A percentile compares a stretch with the other conserved stretches of the same genome.
phyloP scores from a whole-genome alignment of 2,329 filamentous ascomycete species.

The Aspergillus fumigatiaffinis region DNA sequence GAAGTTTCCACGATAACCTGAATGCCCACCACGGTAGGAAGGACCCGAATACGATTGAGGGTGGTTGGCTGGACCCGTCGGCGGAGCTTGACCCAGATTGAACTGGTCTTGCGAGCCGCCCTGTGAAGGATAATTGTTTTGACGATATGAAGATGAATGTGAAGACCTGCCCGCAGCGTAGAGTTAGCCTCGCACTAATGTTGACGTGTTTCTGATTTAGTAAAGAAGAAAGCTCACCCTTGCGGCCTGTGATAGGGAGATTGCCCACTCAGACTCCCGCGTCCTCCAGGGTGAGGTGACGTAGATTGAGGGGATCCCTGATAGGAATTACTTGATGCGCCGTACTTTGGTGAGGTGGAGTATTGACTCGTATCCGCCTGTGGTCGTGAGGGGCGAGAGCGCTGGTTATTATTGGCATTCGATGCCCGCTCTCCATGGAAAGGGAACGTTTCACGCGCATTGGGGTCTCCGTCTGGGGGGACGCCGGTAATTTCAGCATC shows the following conservation, averaged over 20 bases:
- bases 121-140: slow-evolving; percentile 49
- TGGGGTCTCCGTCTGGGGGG: slow-evolving; percentile 27
- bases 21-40: slow-evolving; percentile 51
- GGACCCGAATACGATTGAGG: slow-evolving; percentile 50
- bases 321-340: slow-evolving; percentile 51
- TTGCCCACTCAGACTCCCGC: slow-evolving; percentile 52
- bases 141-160: slow-evolving; percentile 61
- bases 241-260: slow-evolving; percentile 43
- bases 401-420: slow-evolving; percentile 27
- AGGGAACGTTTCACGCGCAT: slow-evolving; percentile 29
- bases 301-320: slow-evolving; percentile 60
- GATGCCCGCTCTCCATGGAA: slow-evolving; percentile 31
- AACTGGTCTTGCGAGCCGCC: slow-evolving; percentile 54
- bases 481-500: slow-evolving; percentile 28
- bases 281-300: slow-evolving; percentile 55
- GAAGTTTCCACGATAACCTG: slow-evolving; percentile 58
- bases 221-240: slow-evolving; percentile 42
- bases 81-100: slow-evolving; percentile 47
- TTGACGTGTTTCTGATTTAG: not conserved
- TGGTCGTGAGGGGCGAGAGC: slow-evolving; percentile 37
- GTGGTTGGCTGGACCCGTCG: slow-evolving; percentile 56
- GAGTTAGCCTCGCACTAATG: not conserved
- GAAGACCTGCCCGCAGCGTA: slow-evolving; percentile 37
- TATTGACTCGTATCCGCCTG: slow-evolving; percentile 47
- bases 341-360: slow-evolving; percentile 57